A percentile compares a stretch with the other conserved stretches of the same genome.
phyloP scores from a whole-genome alignment of 176 grass and related monocot genomes.

The Zea mays region Zm-B73-REFERENCE-NAM-5.0 NC_050099.1:43416501-43417000 shows the following conservation, averaged over 20 bases:
- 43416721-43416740: slow-evolving; percentile 35
- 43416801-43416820: slow-evolving; percentile 23
- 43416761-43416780: slow-evolving; percentile 40
- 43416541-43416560: no score
- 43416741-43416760: neutral
- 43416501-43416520: no score
- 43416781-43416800: slow-evolving; percentile 21
- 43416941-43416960: slow-evolving; percentile 61
- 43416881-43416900: neutral
- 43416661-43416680: neutral
- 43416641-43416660: neutral
- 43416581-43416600: no score
- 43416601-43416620: no score
- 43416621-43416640: slow-evolving; percentile 28
- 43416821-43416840: slow-evolving; percentile 3
- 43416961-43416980: slow-evolving; percentile 39
- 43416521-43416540: no score
- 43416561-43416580: no score
- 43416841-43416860: slow-evolving; percentile 2
- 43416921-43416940: slow-evolving; percentile 42
- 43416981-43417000: slow-evolving; percentile 39
- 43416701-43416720: slow-evolving; percentile 13
- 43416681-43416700: neutral
- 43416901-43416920: slow-evolving; percentile 2
- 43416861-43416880: neutral